These are phyloP conservation scores for Coniosporium tulheliwenetii DNA, from an alignment of 2,329 filamentous ascomycete genomes.

Conservation along the genomic window DNA sequence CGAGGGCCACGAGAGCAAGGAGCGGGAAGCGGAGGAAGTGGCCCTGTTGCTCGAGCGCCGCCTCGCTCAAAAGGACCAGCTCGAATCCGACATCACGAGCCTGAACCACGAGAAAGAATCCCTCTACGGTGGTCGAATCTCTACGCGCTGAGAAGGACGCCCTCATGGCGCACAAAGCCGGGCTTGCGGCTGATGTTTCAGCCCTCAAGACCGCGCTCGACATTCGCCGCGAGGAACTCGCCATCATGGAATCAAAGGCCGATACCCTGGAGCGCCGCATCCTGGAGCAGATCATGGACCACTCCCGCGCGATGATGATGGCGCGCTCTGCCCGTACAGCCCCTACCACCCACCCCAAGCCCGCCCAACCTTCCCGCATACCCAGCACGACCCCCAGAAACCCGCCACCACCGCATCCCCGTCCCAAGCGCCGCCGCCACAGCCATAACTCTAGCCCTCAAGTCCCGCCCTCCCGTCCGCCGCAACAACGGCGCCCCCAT, in stretches of 20 bases:
- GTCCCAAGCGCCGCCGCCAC: constrained; percentile 9
- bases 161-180: constrained; percentile 61
- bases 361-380: background rate
- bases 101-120: constrained; percentile 30
- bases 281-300: constrained; percentile 88
- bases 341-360: constrained; percentile 23
- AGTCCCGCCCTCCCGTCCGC: constrained; percentile 23
- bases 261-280: constrained; percentile 84
- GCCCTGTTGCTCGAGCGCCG: constrained; percentile 67
- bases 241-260: constrained; percentile 77
- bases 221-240: constrained; percentile 79
- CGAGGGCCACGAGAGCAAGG: constrained; percentile 63
- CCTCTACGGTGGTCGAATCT: constrained; percentile 36
- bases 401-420: constrained; percentile 9
- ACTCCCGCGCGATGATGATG: constrained; percentile 81
- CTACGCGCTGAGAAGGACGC: constrained; percentile 58
- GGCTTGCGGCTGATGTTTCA: constrained; percentile 71
- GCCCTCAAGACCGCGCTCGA: constrained; percentile 80
- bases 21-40: constrained; percentile 67
- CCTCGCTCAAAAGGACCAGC: constrained; percentile 47
- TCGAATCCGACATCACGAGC: constrained; percentile 29
- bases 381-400: background rate
- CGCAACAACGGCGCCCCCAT: constrained; percentile 21
- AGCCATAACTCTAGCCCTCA: constrained; percentile 32
- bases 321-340: constrained; percentile 37